Evolutionary conservation across 2,329 filamentous ascomycete species (phyloP), one percentile per base, ranked within the genome.

Genomic region (Fusarium xyrophilum): DNA sequence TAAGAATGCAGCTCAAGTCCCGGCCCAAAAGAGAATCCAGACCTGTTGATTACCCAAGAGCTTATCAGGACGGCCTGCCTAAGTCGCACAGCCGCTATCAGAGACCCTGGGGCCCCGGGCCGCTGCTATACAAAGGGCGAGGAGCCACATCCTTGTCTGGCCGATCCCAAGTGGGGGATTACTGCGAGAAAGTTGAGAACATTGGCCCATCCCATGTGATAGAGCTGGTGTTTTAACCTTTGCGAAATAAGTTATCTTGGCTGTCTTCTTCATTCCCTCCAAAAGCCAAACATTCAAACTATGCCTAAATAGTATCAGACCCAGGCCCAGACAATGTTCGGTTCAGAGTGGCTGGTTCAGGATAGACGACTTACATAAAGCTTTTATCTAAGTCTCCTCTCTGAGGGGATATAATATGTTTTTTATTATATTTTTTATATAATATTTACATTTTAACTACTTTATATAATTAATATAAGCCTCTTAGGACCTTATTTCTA

Each of bases 301-400:
- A 69, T 38, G 36, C 66, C 66, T 27, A 53, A 67, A 65, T 36
- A 52, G 63, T 60, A 51, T 19, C 47, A 46, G 23, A 30, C 30
- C 53, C 40, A 60, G 53, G n/a, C 36, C 23, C 47, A 40, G 55
- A 33, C 43, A 53, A 55, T 44, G 63, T 55, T 65, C 52, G 17
- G 64, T 52, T 70, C 56, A 58, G 46, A 53, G 67, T 66, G 66
- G 67, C 56, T 51, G 62, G 33, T 39, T 54, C n/a, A 33, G 15
- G 23, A 27, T 21, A 51, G 46, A 39, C 32, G 55, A 67, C 57
- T 70, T 70, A 70, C 68, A 65, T 70, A 70, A 70, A 60, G 43
- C 51, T 54, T 63, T 69, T 39, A 52, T 63, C 42, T 70, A 51
- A 70, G 68, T 70, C 68, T n/a, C n/a, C n/a, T n/a, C n/a, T n/a